Conservation (phyloP, 2,329 filamentous ascomycete species). For the Macrophomina phaseolina region DNA sequence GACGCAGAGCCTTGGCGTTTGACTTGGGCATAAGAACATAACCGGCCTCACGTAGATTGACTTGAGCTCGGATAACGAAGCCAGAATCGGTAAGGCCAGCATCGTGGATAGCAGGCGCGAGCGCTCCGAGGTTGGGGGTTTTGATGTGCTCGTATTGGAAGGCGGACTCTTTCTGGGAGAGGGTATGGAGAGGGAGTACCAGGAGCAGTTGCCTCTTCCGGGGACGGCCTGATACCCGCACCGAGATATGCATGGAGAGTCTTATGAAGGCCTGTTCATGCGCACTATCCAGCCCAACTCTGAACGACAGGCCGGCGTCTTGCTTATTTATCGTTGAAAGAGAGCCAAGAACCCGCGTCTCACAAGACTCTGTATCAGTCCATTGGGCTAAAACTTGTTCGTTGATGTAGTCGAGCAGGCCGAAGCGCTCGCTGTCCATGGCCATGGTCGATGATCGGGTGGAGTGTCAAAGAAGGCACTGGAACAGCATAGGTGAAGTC, state of each 20-base stretch:
- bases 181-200: constrained; percentile 11
- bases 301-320: constrained; percentile 8
- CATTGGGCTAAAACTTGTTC: constrained; percentile 23
- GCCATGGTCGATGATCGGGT: neutral
- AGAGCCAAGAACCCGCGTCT: constrained; percentile 3
- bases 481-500: neutral
- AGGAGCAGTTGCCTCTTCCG: constrained; percentile 2
- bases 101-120: constrained; percentile 12
- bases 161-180: neutral
- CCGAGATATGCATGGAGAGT: constrained; percentile 17
- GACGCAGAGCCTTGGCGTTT: constrained; percentile 14
- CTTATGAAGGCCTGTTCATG: constrained; percentile 13
- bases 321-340: constrained; percentile 19
- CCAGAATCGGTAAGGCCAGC: constrained; percentile 18
- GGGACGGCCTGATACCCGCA: constrained; percentile 2
- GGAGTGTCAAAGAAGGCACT: neutral
- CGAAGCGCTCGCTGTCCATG: neutral
- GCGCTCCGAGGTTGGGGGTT: neutral
- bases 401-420: constrained; percentile 4
- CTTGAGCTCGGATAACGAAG: neutral
- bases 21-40: constrained; percentile 21
- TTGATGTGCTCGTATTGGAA: constrained; percentile 1
- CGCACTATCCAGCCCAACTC: constrained; percentile 6
- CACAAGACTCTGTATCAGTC: neutral
- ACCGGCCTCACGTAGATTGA: constrained; percentile 11